phyloP scores from a whole-genome alignment of 768 basidiomycete species.

The Podaxis sp. region DNA sequence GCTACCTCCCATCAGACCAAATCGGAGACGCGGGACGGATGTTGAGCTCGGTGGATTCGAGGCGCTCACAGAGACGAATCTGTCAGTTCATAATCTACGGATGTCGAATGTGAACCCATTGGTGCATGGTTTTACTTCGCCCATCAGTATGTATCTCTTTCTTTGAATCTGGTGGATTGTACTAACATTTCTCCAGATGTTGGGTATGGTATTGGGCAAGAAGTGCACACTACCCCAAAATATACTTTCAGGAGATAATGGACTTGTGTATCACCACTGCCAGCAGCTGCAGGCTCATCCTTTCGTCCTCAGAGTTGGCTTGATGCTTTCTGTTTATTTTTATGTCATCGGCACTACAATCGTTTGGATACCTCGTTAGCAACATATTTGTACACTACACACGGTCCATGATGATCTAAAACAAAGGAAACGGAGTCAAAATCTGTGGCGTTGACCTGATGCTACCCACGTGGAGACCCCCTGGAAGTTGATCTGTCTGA shows the following conservation, averaged over 20 bases:
- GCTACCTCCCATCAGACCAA: slow-evolving; percentile 35
- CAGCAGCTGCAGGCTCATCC: not conserved
- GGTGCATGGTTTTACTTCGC: slow-evolving; percentile 64
- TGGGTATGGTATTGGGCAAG: slow-evolving; percentile 17
- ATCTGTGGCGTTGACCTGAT: too few relatives aligned
- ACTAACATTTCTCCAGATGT: slow-evolving; percentile 20
- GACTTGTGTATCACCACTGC: not conserved
- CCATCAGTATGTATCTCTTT: slow-evolving; percentile 48
- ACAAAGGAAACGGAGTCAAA: not conserved
- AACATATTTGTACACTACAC: not conserved
- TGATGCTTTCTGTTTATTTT: not conserved
- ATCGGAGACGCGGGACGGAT: slow-evolving; percentile 36
- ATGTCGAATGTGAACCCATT: slow-evolving; percentile 40
- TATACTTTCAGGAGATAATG: slow-evolving; percentile 18
- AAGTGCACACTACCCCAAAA: slow-evolving; percentile 11
- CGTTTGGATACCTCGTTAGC: not conserved
- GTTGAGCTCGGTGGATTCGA: slow-evolving; percentile 32
- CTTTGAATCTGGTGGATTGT: not conserved
- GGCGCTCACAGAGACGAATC: slow-evolving; percentile 36
- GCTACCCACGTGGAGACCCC: too few relatives aligned
- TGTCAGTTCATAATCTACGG: slow-evolving; percentile 37
- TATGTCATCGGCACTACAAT: not conserved
- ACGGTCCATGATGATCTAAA: not conserved
- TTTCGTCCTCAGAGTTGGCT: not conserved
- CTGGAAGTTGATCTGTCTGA: not conserved